Base-by-base conservation (phyloP, 768 basidiomycete species). In the Boletellus sp. region DNA sequence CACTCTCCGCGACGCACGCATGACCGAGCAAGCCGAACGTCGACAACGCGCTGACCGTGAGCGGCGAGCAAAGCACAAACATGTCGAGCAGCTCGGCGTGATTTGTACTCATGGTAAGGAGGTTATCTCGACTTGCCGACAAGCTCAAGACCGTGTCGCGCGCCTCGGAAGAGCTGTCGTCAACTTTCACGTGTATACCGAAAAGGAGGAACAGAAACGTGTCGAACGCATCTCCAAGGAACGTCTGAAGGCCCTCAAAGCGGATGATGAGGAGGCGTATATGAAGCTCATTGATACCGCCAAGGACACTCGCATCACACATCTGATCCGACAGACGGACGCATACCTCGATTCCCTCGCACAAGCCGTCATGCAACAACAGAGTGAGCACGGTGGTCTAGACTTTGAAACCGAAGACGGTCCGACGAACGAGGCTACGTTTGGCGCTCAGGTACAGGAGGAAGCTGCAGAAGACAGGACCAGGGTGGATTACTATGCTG, bases 181-280 rank as follows among this genome's bases (percentile, higher is more conserved):
- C 56, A 81, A 73, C 49, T 91, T 94, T 77, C 96, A 99, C 66
- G 75, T 74, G 15, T 83, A 85, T 55, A 93, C 94, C 2, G 96
- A 99, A 74, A 94, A 92, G 75, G 95, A 98, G 70, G 96, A 99
- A 68, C 91, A 94, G 79, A 93, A 94, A 68, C 82, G 95, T 23
- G 89, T 99, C 57, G 96, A 98, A 72, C 78, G 93, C 48, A 84
- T 99, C 39, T 85, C 89, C 40, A 98, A 98, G 74, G 96, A 98
- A 69, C 93, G 94, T 90, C 74, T 99, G 55, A 93, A 90, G 74
- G 96, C 95, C 8, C 83, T 98, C 58, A 94, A 95, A 72, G 89
- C 89, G 24, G 94, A 98, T 64, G 95, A 99, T 73, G 96, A 99
- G 74, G 96, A 97, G 71, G 94, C 92, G n/a, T 99, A 99, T 70